Base-by-base conservation (phyloP, 1,284 basidiomycete species). In the Athelia psychrophila region DNA sequence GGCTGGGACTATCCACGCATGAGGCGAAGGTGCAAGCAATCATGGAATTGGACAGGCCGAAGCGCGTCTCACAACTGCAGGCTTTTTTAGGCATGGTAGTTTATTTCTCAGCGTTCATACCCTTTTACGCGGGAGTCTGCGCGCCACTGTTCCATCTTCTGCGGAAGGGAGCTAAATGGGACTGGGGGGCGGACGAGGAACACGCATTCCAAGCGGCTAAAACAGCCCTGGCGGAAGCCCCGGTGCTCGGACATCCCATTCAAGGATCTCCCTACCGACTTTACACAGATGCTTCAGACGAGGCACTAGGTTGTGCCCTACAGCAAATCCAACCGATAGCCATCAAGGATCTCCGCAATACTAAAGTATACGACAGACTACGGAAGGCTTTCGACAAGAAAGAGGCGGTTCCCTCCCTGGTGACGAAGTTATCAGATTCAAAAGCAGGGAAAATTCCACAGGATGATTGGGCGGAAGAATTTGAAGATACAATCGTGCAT, bases 241-340 rank as follows among this genome's bases (percentile, higher is more conserved):
- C 69, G 8, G 59, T 72, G 1, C 30, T 64, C 23, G 68, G 59
- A 12, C 62, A 74, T 51, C 58, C 72, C 0, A 60, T 64, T 3
- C 57, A 56, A 16, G 67, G 63, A 3, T n/a, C 18, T 23, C 67
- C 67, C 0, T 74, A 72, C 50, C 45, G 69, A 3, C 25, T 73
- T 1, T 75, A 75, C 49, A 69, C 68, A 0, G 73, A 75, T 54
- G 69, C 73, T 0, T 74, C 61, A 20, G 71, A 72, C 48, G 56
- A 59, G 12, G 71, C 62, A 0, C 23, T 74, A 8, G 72, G 60
- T 0, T 58, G 60, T 2, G 62, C 60, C 5, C 52, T 75, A n/a
- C 72, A 75, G 40, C 73, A 75, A 52, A 61, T 73, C 3, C 72
- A 75, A 51, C 61, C 64, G 0, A 71, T 76, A 3, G 6, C 8